Base-by-base conservation (phyloP, 805 yeast genomes). In the Saturnispora halmiae region DNA sequence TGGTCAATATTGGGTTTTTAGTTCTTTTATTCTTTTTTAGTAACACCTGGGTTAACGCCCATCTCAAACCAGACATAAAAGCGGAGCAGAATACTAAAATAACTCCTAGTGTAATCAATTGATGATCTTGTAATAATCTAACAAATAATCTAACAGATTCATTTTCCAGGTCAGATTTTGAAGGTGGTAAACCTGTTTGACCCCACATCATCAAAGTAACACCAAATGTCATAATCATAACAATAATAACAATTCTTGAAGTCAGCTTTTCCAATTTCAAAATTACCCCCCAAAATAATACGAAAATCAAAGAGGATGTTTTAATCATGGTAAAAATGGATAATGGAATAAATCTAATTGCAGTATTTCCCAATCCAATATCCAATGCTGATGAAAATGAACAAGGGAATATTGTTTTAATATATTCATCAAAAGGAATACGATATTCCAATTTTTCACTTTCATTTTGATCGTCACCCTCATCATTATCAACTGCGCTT, bases 271-370 rank as follows among this genome's bases (percentile, higher is more conserved):
- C 98, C 39, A 92, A 65, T 45, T 73, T 73, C 60, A 90, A 84
- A 22, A 88, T 45, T 30, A 92, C 78, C 10, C 96, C 90, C 67
- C 94, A 92, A 6, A 90, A 51, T 20, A 92, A 64, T 26, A 92
- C 98, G 67, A 92, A 92, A 24, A 88, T 80, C 38, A 92, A 71
- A 13, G 90, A 75, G 6, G 92, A 78, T 1, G 96, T 82, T 57
- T 92, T 92, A 44, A 92, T 77, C 86, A 90, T 87, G 7, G 97
- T 90, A 60, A 88, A 92, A 34, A 88, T 73, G 14, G 88, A 77
- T 47, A 92, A 67, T 1, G 95, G 75, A 35, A 92, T 82, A 54
- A 75, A 79, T 47, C 80, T 69, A 52, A 88, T 75, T 21, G 95
- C 81, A 26, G 81, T 76, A 59, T 92, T 92, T 24, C 95, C 90